Evolutionary conservation across 257 asterid genomes (phyloP).

Genomic region (Echites panduratus): DNA sequence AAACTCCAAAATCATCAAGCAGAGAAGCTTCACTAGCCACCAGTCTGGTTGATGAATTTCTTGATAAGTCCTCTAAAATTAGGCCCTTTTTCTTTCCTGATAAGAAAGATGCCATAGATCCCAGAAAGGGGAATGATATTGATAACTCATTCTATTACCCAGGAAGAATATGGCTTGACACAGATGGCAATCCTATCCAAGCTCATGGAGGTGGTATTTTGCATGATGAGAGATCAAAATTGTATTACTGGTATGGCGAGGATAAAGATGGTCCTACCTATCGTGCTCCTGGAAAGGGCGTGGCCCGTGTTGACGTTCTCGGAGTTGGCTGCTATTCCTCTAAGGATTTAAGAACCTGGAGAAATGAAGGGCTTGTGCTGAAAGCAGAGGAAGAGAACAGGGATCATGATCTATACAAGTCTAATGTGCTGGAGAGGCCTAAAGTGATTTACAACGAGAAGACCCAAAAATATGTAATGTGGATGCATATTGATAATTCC

Average conservation of each 20-base stretch:
- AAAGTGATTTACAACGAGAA: constrained; percentile 56
- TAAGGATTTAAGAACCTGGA: constrained; percentile 59
- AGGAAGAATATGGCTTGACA: constrained; percentile 58
- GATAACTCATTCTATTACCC: constrained; percentile 28
- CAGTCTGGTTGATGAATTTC: constrained; percentile 31
- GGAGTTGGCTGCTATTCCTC: constrained; percentile 76
- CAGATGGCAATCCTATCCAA: constrained; percentile 59
- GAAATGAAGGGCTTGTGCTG: constrained; percentile 54
- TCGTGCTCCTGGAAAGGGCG: constrained; percentile 24
- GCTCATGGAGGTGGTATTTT: constrained; percentile 77
- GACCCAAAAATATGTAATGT: constrained; percentile 50
- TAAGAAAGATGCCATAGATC: constrained; percentile 28
- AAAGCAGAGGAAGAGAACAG: constrained; percentile 31
- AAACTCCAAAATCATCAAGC: constrained; percentile 13
- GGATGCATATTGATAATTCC: constrained; percentile 70
- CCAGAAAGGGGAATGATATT: constrained; percentile 22
- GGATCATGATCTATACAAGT: constrained; percentile 48
- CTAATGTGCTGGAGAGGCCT: constrained; percentile 67
- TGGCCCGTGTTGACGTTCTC: constrained; percentile 62
- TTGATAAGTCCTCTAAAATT: constrained; percentile 23
- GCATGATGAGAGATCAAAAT: constrained; percentile 29
- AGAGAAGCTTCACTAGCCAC: not conserved
- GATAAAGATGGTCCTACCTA: constrained; percentile 54
- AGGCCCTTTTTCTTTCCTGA: constrained; percentile 51
- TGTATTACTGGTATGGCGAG: constrained; percentile 76